phyloP scores from a whole-genome alignment of 106 monocot species.

The Amphibolis antarctica region DNA sequence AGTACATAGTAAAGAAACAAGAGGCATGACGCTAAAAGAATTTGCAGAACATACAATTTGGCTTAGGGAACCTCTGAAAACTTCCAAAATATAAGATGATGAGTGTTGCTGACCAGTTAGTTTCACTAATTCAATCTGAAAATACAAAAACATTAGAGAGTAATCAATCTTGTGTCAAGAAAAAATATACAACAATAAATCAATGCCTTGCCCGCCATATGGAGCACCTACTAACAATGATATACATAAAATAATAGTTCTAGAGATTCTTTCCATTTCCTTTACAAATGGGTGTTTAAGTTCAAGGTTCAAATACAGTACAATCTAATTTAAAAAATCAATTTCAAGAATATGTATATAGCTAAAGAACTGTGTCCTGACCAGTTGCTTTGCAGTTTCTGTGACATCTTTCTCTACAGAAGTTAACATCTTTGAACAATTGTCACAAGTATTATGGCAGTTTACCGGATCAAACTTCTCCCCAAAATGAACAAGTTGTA shows the following conservation, averaged over 20 bases:
- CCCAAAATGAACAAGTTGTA: slow-evolving; percentile 93
- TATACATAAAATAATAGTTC: no score
- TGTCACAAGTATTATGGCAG: slow-evolving; percentile 79
- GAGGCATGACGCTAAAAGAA: not conserved
- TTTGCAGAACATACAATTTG: slow-evolving; percentile 44
- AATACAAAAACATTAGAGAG: not conserved
- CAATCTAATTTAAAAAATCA: not conserved
- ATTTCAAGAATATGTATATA: not conserved
- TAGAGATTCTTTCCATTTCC: not conserved
- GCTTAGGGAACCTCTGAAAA: slow-evolving; percentile 78
- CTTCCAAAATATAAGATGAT: slow-evolving; percentile 72
- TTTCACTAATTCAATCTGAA: slow-evolving; percentile 69
- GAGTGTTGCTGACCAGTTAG: slow-evolving; percentile 56
- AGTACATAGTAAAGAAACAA: not conserved
- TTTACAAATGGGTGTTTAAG: no score
- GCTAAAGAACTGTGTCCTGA: slow-evolving; percentile 6
- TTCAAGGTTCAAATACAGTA: not conserved
- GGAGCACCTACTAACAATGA: no score
- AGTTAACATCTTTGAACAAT: slow-evolving; percentile 55
- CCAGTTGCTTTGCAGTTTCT: slow-evolving; percentile 74
- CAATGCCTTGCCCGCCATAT: no score
- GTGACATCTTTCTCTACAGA: slow-evolving; percentile 69
- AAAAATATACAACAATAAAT: not conserved
- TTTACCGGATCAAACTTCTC: slow-evolving; percentile 79
- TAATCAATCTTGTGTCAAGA: not conserved